Conservation (phyloP, 2,329 filamentous ascomycete species). For the Lojkania enalia region DNA sequence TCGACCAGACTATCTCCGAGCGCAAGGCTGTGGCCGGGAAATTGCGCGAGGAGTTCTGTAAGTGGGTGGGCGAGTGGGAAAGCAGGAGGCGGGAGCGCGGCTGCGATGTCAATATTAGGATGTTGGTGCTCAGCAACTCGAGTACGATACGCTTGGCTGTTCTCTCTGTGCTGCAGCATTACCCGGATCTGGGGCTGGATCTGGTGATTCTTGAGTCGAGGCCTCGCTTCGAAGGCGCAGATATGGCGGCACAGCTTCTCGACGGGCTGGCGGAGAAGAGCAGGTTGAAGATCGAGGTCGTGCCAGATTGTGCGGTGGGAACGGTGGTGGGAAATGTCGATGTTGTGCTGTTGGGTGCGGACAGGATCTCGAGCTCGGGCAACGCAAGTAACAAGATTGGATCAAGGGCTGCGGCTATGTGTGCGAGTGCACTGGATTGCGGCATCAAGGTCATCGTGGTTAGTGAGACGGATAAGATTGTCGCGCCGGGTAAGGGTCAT, state of each 20-base stretch:
- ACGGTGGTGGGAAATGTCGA: slow-evolving; percentile 58
- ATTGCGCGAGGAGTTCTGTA: slow-evolving; percentile 11
- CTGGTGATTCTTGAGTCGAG: slow-evolving; percentile 68
- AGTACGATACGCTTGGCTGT: slow-evolving; percentile 62
- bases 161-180: slow-evolving; percentile 43
- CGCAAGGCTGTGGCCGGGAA: slow-evolving; percentile 2
- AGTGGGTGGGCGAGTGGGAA: slow-evolving; percentile 10
- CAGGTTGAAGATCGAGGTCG: slow-evolving; percentile 53
- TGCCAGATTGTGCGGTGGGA: slow-evolving; percentile 63
- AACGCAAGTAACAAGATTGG: slow-evolving; percentile 70
- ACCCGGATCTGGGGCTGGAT: slow-evolving; percentile 50
- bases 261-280: slow-evolving; percentile 9
- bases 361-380: slow-evolving; percentile 61
- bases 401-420: slow-evolving; percentile 61
- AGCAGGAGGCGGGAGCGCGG: slow-evolving; percentile 1
- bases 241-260: slow-evolving; percentile 54
- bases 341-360: slow-evolving; percentile 65
- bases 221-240: slow-evolving; percentile 67
- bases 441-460: slow-evolving; percentile 57
- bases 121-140: slow-evolving; percentile 50
- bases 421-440: slow-evolving; percentile 50
- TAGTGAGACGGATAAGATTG: slow-evolving; percentile 65
- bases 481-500: slow-evolving; percentile 21
- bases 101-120: slow-evolving; percentile 2
- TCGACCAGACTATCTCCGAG: slow-evolving; percentile 9